A percentile compares a stretch with the other conserved stretches of the same genome.
phyloP scores from a whole-genome alignment of 2,329 filamentous ascomycete genomes.

The Cladosporium sphaerospermum region DNA sequence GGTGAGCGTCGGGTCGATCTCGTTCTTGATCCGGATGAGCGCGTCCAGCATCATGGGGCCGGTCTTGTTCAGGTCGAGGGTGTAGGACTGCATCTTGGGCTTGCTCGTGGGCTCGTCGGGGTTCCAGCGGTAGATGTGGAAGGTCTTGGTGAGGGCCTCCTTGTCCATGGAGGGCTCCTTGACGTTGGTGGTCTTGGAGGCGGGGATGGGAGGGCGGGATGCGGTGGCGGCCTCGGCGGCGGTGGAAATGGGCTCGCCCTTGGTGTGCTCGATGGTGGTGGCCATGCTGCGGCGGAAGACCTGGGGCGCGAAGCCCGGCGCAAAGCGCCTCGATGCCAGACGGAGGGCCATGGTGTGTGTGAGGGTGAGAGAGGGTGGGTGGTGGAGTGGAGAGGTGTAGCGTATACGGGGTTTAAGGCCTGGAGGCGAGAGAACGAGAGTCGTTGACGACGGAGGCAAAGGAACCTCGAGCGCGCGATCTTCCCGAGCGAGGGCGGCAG shows the following conservation, averaged over 20 bases:
- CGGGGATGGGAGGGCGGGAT: constrained; percentile 31
- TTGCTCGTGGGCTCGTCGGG: constrained; percentile 88
- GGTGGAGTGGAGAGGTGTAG: constrained; percentile 17
- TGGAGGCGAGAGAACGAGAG: background rate
- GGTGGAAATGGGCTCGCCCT: constrained; percentile 27
- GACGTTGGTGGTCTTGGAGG: constrained; percentile 54
- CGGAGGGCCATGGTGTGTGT: constrained; percentile 30
- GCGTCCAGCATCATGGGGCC: constrained; percentile 98
- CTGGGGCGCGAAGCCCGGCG: constrained; percentile 21
- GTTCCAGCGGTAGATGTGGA: constrained; percentile 99
- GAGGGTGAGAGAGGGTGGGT: background rate
- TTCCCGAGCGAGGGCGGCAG: background rate
- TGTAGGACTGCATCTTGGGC: constrained; percentile 92
- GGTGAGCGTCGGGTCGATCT: constrained; percentile 91
- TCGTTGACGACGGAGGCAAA: background rate
- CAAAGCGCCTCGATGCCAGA: constrained; percentile 32
- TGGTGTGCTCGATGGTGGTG: constrained; percentile 30
- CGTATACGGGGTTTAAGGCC: constrained; percentile 1
- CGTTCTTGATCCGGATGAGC: constrained; percentile 97
- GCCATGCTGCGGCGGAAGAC: constrained; percentile 31
- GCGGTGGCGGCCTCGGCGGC: constrained; percentile 28
- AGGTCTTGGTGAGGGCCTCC: constrained; percentile 72
- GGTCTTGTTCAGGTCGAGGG: constrained; percentile 95
- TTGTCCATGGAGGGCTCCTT: constrained; percentile 54
- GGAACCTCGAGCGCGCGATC: background rate